phyloP scores from a whole-genome alignment of 306 rosid genomes.

The Prunus salicina region DNA sequence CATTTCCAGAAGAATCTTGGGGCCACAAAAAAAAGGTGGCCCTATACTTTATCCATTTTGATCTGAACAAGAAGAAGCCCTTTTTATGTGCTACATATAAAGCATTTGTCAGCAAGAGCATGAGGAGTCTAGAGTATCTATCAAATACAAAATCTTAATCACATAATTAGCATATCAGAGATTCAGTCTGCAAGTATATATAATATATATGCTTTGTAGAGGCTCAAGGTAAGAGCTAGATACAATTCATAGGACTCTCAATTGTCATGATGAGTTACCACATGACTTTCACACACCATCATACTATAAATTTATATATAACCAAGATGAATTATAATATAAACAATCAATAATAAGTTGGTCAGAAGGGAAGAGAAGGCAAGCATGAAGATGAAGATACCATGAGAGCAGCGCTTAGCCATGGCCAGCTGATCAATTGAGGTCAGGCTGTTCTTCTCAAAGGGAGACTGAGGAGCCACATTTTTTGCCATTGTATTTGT shows the following conservation, averaged over 20 bases:
- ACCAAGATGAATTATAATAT: neutral
- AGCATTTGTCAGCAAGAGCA: no score
- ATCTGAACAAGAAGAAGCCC: no score
- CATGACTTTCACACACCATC: neutral
- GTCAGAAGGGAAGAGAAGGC: neutral
- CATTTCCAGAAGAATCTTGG: neutral
- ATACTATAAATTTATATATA: neutral
- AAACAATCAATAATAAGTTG: no score
- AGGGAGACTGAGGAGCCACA: slow-evolving; percentile 51
- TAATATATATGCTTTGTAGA: neutral
- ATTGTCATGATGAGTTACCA: slow-evolving; percentile 9
- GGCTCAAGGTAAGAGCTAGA: slow-evolving; percentile 9
- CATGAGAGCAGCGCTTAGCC: slow-evolving; percentile 79
- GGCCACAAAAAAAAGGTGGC: neutral
- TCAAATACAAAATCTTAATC: slow-evolving; percentile 28
- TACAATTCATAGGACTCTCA: neutral
- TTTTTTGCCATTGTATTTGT: slow-evolving; percentile 57
- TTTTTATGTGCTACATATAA: no score
- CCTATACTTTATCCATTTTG: slow-evolving; percentile 6
- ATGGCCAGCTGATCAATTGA: slow-evolving; percentile 76
- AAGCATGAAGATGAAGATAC: slow-evolving; percentile 33
- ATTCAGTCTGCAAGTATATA: neutral
- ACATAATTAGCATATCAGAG: slow-evolving; percentile 10
- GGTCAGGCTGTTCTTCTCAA: slow-evolving; percentile 52
- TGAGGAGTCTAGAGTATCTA: no score